phyloP scores from a whole-genome alignment of 1,139 yeast genomes.

The Diutina sp. region DNA sequence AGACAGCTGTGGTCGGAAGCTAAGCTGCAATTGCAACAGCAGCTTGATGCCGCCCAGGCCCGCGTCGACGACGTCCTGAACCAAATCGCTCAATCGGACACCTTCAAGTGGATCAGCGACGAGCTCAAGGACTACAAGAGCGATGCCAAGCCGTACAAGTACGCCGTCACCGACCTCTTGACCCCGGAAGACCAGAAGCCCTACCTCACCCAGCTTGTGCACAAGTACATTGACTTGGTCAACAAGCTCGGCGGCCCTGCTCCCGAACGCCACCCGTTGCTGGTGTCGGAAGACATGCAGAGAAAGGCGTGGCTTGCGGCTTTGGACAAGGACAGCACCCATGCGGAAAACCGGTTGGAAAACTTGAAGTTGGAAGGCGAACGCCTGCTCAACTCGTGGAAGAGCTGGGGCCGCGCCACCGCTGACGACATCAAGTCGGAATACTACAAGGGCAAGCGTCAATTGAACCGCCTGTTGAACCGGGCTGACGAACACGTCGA shows the following conservation, averaged over 20 bases:
- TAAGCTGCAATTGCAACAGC: background rate
- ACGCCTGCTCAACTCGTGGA: background rate
- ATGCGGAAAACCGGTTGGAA: background rate
- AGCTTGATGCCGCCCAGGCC: background rate
- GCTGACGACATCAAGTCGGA: background rate
- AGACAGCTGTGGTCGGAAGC: background rate
- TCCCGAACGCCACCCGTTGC: background rate
- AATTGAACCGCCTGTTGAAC: background rate
- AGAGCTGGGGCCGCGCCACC: background rate
- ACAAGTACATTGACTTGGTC: slow-evolving; percentile 1
- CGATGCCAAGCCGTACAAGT: background rate
- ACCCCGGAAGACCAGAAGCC: background rate
- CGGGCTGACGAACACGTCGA: background rate
- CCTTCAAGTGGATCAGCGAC: background rate
- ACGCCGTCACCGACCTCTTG: background rate
- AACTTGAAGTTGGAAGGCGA: background rate
- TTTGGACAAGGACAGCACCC: background rate
- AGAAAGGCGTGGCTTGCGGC: background rate
- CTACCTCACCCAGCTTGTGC: background rate
- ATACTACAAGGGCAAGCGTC: background rate
- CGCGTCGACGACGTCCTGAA: background rate
- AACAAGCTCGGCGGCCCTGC: background rate
- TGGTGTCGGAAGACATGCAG: background rate
- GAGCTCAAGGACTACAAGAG: background rate
- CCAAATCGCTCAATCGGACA: background rate